Conservation (phyloP, 148 eudicot genomes). For the Tetragonia tetragonoides region DNA sequence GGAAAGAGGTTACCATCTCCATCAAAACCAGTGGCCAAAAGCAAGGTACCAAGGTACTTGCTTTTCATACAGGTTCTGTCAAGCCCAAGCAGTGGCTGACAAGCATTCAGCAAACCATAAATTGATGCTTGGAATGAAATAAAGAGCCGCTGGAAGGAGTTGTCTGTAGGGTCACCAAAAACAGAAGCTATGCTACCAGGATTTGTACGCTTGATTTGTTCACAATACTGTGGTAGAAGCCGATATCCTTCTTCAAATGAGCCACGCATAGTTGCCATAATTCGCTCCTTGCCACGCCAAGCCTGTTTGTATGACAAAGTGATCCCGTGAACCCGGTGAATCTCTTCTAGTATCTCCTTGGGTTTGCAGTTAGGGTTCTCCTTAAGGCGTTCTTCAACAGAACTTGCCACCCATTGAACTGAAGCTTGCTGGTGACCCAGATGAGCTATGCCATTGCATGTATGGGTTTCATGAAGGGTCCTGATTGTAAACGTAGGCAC, state of each 20-base stretch:
- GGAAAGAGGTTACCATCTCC: slow-evolving; percentile 62
- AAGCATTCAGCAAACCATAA: slow-evolving; percentile 54
- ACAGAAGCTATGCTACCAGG: slow-evolving; percentile 64
- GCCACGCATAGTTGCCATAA: slow-evolving; percentile 64
- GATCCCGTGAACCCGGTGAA: slow-evolving; percentile 56
- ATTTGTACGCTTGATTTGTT: slow-evolving; percentile 49
- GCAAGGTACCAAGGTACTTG: slow-evolving; percentile 57
- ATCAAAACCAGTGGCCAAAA: slow-evolving; percentile 58
- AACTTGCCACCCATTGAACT: slow-evolving; percentile 59
- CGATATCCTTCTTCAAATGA: slow-evolving; percentile 69
- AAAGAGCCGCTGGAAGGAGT: slow-evolving; percentile 55
- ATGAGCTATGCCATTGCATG: slow-evolving; percentile 54
- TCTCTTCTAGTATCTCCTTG: slow-evolving; percentile 64
- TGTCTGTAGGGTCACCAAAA: slow-evolving; percentile 42
- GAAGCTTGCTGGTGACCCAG: slow-evolving; percentile 66
- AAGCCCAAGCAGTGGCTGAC: slow-evolving; percentile 54
- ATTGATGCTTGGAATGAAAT: slow-evolving; percentile 58
- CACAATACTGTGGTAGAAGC: slow-evolving; percentile 53
- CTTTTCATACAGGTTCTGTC: slow-evolving; percentile 47
- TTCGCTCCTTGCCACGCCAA: slow-evolving; percentile 67
- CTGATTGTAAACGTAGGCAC: slow-evolving; percentile 52
- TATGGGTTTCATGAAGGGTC: slow-evolving; percentile 45
- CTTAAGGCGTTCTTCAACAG: slow-evolving; percentile 48
- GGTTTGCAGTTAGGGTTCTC: slow-evolving; percentile 62
- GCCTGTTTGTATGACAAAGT: slow-evolving; percentile 65